These are phyloP conservation scores for Pichia norvegensis DNA, from an alignment of 1,139 yeast species.

Conservation along the genomic window DNA sequence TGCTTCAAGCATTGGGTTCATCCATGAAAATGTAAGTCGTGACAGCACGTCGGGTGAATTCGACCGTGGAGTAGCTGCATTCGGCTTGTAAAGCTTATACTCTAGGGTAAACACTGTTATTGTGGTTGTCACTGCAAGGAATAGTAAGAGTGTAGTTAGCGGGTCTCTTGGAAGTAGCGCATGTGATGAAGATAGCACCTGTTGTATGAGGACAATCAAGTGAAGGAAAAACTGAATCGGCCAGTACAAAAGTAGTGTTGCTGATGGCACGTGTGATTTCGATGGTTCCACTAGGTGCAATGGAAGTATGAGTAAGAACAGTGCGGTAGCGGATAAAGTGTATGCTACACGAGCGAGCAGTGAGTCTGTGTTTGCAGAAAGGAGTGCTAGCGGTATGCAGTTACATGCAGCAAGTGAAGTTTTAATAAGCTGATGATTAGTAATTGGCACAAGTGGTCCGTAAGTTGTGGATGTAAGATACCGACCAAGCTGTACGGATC, in stretches of 20 bases:
- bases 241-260: constrained; percentile 38
- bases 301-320: constrained; percentile 30
- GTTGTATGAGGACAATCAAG: constrained; percentile 22
- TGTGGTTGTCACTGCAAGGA: constrained; percentile 28
- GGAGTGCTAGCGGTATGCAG: constrained; percentile 1
- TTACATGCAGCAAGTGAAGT: background rate
- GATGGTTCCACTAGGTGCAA: constrained; percentile 37
- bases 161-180: constrained; percentile 18
- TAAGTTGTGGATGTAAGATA: constrained; percentile 15
- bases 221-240: constrained; percentile 30
- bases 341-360: constrained; percentile 19
- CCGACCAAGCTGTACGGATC: constrained; percentile 28
- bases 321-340: constrained; percentile 16
- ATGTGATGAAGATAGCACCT: constrained; percentile 17
- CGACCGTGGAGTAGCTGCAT: constrained; percentile 31
- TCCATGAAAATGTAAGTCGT: constrained; percentile 51
- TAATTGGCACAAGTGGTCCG: constrained; percentile 15
- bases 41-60: constrained; percentile 44
- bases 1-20: constrained; percentile 46
- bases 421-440: constrained; percentile 13
- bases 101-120: constrained; percentile 35
- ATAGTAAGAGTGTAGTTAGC: constrained; percentile 13
- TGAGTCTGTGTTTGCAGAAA: background rate
- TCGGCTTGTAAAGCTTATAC: constrained; percentile 35
- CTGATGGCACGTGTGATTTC: constrained; percentile 31